Evolutionary conservation across 2,329 filamentous ascomycete species (phyloP).

Genomic region (Zymoseptoria passerinii): DNA sequence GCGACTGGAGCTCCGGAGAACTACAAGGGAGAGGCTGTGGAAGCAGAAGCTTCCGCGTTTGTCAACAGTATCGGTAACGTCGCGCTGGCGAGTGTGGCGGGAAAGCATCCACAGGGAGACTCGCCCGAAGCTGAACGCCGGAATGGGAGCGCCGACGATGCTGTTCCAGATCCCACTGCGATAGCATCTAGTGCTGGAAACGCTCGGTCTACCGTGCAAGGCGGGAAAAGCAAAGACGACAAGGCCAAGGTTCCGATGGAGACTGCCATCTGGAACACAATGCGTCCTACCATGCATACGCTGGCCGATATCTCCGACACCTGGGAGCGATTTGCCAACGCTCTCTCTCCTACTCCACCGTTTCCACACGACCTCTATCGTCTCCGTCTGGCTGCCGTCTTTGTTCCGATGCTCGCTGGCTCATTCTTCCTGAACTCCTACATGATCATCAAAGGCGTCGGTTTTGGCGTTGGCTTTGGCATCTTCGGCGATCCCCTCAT

Average conservation of each 20-base stretch:
- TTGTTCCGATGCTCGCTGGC: conserved; percentile 36
- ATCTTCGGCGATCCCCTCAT: conserved; percentile 78
- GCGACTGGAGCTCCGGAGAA: conserved; percentile 76
- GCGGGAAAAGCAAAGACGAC: conserved; percentile 51
- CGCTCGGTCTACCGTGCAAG: conserved; percentile 46
- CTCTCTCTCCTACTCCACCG: conserved; percentile 42
- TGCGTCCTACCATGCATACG: conserved; percentile 62
- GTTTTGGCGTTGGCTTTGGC: conserved; percentile 60
- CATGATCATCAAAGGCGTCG: conserved; percentile 53
- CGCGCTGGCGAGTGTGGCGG: conserved; percentile 64
- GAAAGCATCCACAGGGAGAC: conserved; percentile 64
- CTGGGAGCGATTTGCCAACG: conserved; percentile 56
- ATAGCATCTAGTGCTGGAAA: conserved; percentile 47
- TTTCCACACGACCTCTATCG: conserved; percentile 39
- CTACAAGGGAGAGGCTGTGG: conserved; percentile 73
- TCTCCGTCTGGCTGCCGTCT: conserved; percentile 38
- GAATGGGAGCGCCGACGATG: conserved; percentile 27
- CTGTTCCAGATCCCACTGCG: conserved; percentile 52
- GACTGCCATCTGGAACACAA: conserved; percentile 67
- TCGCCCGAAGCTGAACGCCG: conserved; percentile 42
- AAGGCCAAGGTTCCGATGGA: conserved; percentile 74
- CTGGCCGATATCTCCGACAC: conserved; percentile 52
- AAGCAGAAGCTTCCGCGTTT: conserved; percentile 74
- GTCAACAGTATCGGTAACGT: conserved; percentile 65
- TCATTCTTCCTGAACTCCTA: conserved; percentile 42